Percentiles rank a stretch among this genome's conserved stretches.
These are phyloP conservation scores for Clonostachys rosea DNA, from an alignment of 2,329 filamentous ascomycete genomes.

Conservation along the genomic window DNA sequence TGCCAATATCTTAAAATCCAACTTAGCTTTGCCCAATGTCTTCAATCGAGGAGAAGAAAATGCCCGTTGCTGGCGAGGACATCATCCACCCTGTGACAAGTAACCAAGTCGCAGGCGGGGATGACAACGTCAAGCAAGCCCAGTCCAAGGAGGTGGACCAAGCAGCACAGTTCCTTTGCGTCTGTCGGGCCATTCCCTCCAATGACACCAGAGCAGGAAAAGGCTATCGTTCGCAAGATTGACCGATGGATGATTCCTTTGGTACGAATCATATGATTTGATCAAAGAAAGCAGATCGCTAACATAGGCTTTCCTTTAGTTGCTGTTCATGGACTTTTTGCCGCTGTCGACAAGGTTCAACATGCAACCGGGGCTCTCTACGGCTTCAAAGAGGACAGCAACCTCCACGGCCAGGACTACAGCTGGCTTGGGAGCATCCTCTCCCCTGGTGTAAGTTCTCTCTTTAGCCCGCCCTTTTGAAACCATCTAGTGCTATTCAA, in stretches of 20 bases:
- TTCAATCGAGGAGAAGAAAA: too few relatives aligned
- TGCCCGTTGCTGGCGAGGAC: too few relatives aligned
- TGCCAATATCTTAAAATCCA: too few relatives aligned
- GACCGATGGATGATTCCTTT: slow-evolving; percentile 10
- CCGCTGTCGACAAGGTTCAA: slow-evolving; percentile 19
- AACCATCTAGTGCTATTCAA: background rate
- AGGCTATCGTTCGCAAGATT: slow-evolving; percentile 8
- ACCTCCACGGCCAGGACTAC: slow-evolving; percentile 8
- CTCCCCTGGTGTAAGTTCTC: slow-evolving; percentile 6
- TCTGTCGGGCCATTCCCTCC: background rate
- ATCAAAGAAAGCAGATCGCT: background rate
- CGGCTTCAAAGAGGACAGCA: slow-evolving; percentile 10
- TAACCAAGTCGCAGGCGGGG: background rate
- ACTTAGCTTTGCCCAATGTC: too few relatives aligned
- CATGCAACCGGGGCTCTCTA: slow-evolving; percentile 17
- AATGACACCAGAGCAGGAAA: slow-evolving; percentile 8
- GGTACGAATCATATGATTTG: background rate
- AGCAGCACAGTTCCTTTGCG: background rate
- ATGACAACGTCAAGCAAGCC: background rate
- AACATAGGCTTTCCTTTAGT: background rate
- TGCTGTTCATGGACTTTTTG: background rate
- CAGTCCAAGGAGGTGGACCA: background rate
- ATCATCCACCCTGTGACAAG: background rate
- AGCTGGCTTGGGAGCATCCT: slow-evolving; percentile 12
- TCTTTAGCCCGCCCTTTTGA: background rate